Base-by-base conservation (phyloP, 495 filamentous ascomycete species). In the Oidiodendron maius region DNA sequence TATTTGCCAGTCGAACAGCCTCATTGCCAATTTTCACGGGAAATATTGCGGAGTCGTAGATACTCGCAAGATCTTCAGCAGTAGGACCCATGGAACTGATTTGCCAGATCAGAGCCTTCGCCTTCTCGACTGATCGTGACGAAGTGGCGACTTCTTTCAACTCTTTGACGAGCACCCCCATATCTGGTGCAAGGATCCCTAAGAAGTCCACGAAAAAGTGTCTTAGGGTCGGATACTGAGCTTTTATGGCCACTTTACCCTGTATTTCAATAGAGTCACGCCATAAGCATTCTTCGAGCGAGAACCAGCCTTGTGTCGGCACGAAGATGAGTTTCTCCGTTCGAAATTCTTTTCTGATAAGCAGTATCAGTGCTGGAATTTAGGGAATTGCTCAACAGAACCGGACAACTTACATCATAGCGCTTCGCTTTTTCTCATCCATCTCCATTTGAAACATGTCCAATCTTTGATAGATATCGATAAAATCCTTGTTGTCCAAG, bases 161-260 rank as follows among this genome's bases (percentile, higher is more conserved):
- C 42, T 70, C 61, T 24, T 64, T 58, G 41, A 62, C 52, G n/a
- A 67, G 55, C 57, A 72, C 59, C 23, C 55, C 26, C 2, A 62
- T 48, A 8, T 64, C 63, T 16, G 69, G 42, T 5, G 40, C 53
- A 15, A 44, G 39, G 6, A 72, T 62, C 9, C 59, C 60, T 8
- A 72, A 39, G 2, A 51, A 45, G n/a, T 63, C 51, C 8, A 68
- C 51, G 40, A 72, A 72, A 30, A 73, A 64, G 15, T 46, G 52
- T 21, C 56, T 52, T 15, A 71, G 43, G 22, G 62, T 51, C 15
- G 38, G 56, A 50, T 73, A 73, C n/a, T 59, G 37, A n/a, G 50
- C 53, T 30, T 61, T 61, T 5, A 73, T 48, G 13, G 59, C 50
- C 2, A 64, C 39, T 53, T 51, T 68, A 4, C 64, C 66, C 9